A percentile compares a stretch with the other conserved stretches of the same genome.
Conservation (phyloP, 192 early-diverging fungal species). For the Kappamyces sp. region DNA sequence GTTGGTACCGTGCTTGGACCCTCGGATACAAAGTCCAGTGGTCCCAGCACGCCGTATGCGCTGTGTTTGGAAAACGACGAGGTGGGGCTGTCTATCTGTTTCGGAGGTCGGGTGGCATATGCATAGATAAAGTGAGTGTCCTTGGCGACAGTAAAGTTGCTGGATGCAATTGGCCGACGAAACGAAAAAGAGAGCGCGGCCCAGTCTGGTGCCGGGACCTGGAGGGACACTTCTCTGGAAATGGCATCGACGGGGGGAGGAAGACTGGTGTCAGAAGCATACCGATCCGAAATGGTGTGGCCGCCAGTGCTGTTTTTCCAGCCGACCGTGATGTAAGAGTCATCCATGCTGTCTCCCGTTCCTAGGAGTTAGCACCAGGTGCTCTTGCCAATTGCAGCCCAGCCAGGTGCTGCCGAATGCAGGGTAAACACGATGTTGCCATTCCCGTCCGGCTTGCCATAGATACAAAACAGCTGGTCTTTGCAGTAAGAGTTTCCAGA, state of each 20-base stretch:
- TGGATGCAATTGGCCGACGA: background rate
- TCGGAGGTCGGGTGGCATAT: no score
- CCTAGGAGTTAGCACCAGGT: background rate
- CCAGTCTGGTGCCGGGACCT: conserved; percentile 2
- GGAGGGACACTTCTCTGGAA: background rate
- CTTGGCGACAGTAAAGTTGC: background rate
- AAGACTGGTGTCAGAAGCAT: background rate
- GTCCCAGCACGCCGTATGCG: background rate
- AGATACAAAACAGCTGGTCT: conserved; percentile 10
- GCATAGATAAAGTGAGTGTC: conserved; percentile 4
- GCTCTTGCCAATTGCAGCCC: conserved; percentile 7
- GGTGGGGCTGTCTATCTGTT: no score
- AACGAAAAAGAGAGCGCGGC: conserved; percentile 2
- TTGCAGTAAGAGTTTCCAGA: no score
- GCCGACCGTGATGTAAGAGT: conserved; percentile 9
- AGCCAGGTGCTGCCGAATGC: conserved; percentile 22
- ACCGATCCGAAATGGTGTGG: background rate
- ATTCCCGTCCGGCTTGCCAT: conserved; percentile 16
- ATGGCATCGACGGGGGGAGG: background rate
- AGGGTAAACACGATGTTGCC: conserved; percentile 25
- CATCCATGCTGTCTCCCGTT: background rate
- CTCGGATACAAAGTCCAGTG: conserved; percentile 8
- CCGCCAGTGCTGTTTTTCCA: conserved; percentile 13
- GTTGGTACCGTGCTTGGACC: conserved; percentile 3
- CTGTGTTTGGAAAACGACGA: no score